Evolutionary conservation across 1,284 basidiomycete species (phyloP).

Genomic region (Sanguinoderma infundibulare): DNA sequence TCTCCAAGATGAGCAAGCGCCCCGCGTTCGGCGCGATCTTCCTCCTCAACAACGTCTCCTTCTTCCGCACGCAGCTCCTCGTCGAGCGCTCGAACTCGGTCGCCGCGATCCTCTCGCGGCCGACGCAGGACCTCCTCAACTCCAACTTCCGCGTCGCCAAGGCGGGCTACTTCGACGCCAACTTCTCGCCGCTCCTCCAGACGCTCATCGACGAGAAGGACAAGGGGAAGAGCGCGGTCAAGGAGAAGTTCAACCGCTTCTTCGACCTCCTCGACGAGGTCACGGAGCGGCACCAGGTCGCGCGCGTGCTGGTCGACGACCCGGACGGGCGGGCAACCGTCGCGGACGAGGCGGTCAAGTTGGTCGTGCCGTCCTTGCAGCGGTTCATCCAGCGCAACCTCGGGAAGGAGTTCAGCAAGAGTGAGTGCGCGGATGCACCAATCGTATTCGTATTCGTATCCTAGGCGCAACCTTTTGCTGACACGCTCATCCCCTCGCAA

Average conservation of each 20-base stretch:
- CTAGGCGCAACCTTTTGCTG: conserved; percentile 10
- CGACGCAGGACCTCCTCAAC: conserved; percentile 62
- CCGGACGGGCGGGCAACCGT: conserved; percentile 57
- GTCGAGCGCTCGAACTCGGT: conserved; percentile 49
- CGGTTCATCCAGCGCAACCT: conserved; percentile 73
- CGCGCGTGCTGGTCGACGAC: conserved; percentile 74
- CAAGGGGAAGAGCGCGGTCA: conserved; percentile 62
- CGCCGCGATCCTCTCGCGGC: conserved; percentile 56
- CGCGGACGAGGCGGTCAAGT: conserved; percentile 72
- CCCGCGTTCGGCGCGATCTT: conserved; percentile 75
- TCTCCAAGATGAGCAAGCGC: conserved; percentile 66
- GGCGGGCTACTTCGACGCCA: conserved; percentile 80
- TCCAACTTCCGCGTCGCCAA: conserved; percentile 78
- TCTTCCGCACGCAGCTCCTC: conserved; percentile 63
- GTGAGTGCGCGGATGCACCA: conserved; percentile 58
- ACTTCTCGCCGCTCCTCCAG: conserved; percentile 77
- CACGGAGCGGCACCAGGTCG: conserved; percentile 70
- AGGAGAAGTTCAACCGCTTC: conserved; percentile 82
- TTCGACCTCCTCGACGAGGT: conserved; percentile 80
- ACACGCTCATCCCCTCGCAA: neutral
- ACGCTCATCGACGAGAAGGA: conserved; percentile 72
- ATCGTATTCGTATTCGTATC: too few species aligned
- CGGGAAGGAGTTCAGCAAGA: conserved; percentile 84
- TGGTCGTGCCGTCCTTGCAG: conserved; percentile 75
- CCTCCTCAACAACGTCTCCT: conserved; percentile 77